A percentile compares a stretch with the other conserved stretches of the same genome.
phyloP scores from a whole-genome alignment of 1,284 basidiomycete species.

The Mrakiaceae sp. region DNA sequence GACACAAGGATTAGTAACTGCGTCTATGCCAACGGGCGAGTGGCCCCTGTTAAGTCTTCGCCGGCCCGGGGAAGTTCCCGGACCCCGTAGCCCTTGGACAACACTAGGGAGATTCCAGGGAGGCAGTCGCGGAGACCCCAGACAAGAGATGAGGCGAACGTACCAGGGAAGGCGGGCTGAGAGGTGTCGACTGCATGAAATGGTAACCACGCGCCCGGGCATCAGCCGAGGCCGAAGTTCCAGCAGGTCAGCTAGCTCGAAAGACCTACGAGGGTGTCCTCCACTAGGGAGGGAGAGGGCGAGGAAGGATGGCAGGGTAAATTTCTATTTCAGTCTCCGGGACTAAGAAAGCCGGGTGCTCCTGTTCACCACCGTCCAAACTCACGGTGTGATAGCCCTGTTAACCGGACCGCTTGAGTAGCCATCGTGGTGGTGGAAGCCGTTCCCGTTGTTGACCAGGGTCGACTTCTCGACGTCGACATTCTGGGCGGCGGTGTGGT shows the following conservation, averaged over 20 bases:
- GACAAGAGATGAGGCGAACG: background rate
- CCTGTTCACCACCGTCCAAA: background rate
- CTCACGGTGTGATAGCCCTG: background rate
- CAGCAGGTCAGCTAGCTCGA: too few species aligned
- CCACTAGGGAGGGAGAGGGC: background rate
- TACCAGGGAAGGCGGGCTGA: conserved; percentile 9
- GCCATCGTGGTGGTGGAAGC: background rate
- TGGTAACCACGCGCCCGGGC: too few species aligned
- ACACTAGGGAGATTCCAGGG: too few species aligned
- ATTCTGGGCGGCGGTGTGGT: too few species aligned
- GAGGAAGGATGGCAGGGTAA: background rate
- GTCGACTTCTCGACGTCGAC: too few species aligned
- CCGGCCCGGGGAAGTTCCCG: too few species aligned
- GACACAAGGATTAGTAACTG: background rate
- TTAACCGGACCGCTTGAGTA: background rate
- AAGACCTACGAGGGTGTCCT: too few species aligned
- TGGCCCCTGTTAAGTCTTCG: too few species aligned
- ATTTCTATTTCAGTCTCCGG: background rate
- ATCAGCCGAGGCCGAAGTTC: too few species aligned
- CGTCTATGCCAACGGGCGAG: too few species aligned
- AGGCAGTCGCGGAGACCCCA: background rate
- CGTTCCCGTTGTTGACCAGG: background rate
- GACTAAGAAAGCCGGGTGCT: too few species aligned
- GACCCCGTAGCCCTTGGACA: too few species aligned
- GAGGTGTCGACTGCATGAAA: conserved; percentile 8